Conservation (phyloP, 1,139 yeast species). For the Zygotorulaspora mrakii region DNA sequence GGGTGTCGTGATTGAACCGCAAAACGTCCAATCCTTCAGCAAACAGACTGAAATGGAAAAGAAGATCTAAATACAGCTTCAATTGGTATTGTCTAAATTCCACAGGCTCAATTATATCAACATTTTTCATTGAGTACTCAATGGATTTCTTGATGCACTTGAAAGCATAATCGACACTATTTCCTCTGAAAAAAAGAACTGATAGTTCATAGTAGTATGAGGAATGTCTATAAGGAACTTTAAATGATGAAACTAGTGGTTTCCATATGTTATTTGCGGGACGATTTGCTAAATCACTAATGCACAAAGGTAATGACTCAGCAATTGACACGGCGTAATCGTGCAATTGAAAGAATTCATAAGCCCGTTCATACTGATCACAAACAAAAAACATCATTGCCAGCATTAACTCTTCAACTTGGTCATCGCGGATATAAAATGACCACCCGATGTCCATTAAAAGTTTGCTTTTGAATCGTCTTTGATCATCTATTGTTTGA, state of each 20-base stretch:
- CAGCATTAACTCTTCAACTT: slow-evolving; percentile 28
- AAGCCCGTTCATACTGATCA: slow-evolving; percentile 27
- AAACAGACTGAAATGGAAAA: slow-evolving; percentile 28
- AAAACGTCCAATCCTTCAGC: slow-evolving; percentile 34
- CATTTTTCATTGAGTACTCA: slow-evolving; percentile 24
- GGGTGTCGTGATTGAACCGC: slow-evolving; percentile 27
- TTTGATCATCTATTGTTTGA: slow-evolving; percentile 7
- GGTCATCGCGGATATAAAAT: slow-evolving; percentile 23
- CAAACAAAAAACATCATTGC: slow-evolving; percentile 31
- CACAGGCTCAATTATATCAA: slow-evolving; percentile 19
- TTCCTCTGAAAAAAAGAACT: slow-evolving; percentile 19
- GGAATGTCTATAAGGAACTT: slow-evolving; percentile 16
- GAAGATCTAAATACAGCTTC: slow-evolving; percentile 27
- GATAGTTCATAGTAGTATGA: slow-evolving; percentile 26
- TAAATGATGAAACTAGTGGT: slow-evolving; percentile 23
- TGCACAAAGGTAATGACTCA: slow-evolving; percentile 22
- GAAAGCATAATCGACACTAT: slow-evolving; percentile 25
- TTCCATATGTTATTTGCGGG: slow-evolving; percentile 23
- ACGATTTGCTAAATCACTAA: slow-evolving; percentile 17
- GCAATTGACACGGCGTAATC: slow-evolving; percentile 21
- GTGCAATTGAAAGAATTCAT: slow-evolving; percentile 25
- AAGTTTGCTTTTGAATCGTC: slow-evolving; percentile 10
- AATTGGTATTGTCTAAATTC: slow-evolving; percentile 28
- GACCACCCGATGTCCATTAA: slow-evolving; percentile 22
- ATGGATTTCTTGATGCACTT: slow-evolving; percentile 32